Conservation (phyloP, 495 filamentous ascomycete genomes). For the Penicillium longicatenatum region DNA sequence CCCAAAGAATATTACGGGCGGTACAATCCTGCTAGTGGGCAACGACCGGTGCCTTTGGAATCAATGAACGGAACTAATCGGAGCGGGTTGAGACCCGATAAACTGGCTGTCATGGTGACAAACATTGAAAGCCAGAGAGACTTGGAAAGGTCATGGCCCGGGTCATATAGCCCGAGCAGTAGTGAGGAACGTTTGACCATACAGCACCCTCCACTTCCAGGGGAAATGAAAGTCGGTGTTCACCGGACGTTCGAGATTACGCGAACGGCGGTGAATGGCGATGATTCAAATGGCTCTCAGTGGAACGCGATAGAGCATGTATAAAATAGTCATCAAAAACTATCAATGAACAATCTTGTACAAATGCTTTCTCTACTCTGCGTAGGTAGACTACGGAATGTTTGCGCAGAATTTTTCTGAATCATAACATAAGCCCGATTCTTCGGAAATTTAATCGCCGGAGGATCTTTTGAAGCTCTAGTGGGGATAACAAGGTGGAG, state of each 20-base stretch:
- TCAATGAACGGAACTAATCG: constrained; percentile 31
- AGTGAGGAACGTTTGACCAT: constrained; percentile 39
- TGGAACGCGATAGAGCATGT: constrained; percentile 28
- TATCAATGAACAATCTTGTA: no score
- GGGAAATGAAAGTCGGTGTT: constrained; percentile 33
- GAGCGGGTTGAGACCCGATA: constrained; percentile 36
- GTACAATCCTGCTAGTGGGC: constrained; percentile 13
- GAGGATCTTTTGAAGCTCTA: no score
- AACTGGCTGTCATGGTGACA: constrained; percentile 40
- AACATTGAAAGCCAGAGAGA: constrained; percentile 37
- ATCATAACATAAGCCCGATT: no score
- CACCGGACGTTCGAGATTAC: constrained; percentile 42
- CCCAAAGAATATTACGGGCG: constrained; percentile 29
- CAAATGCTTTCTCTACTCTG: no score
- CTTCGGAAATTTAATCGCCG: no score
- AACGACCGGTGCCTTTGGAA: constrained; percentile 30
- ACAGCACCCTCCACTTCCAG: constrained; percentile 12
- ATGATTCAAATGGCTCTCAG: constrained; percentile 12
- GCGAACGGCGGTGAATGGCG: constrained; percentile 25
- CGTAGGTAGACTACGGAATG: no score
- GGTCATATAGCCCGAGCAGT: constrained; percentile 25
- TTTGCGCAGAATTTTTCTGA: no score
- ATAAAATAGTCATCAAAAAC: constrained; percentile 10
- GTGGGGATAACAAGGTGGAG: no score
- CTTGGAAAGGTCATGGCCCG: constrained; percentile 21